Conservation (phyloP, 495 filamentous ascomycete species). For the Hypoxylon lienhwacheense region DNA sequence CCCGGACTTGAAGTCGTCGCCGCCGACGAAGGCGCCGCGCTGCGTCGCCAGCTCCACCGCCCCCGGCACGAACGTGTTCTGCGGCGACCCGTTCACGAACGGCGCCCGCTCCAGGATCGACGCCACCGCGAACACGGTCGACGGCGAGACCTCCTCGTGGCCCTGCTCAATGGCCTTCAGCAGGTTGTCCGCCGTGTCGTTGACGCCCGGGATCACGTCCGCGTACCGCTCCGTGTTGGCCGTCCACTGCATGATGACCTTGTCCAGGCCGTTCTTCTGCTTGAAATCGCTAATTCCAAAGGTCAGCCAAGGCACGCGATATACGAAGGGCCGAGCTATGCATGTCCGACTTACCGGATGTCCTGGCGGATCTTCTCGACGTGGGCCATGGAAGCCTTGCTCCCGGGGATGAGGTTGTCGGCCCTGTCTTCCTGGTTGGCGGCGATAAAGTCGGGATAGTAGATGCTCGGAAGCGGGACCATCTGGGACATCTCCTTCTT, state of each 20-base stretch:
- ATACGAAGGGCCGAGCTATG: not conserved
- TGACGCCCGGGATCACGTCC: conserved; percentile 83
- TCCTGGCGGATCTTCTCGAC: conserved; percentile 94
- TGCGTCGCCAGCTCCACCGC: conserved; percentile 87
- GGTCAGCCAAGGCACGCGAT: conserved; percentile 34
- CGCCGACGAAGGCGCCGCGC: conserved; percentile 87
- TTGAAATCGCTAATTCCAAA: conserved; percentile 79
- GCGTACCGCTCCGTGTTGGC: conserved; percentile 98
- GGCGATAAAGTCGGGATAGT: conserved; percentile 99
- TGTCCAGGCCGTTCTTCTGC: conserved; percentile 79
- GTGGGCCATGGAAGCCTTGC: conserved; percentile 81
- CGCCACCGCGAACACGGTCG: conserved; percentile 93
- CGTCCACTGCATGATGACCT: conserved; percentile 97
- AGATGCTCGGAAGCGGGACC: conserved; percentile 90
- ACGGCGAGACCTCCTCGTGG: conserved; percentile 87
- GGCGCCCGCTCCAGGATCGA: conserved; percentile 86
- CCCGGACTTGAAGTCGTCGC: conserved; percentile 99
- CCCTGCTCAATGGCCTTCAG: conserved; percentile 81
- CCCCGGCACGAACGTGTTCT: conserved; percentile 98
- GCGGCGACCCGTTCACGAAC: conserved; percentile 99
- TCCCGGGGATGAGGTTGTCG: conserved; percentile 83
- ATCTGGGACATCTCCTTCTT: conserved; percentile 90
- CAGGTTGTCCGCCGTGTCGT: conserved; percentile 95
- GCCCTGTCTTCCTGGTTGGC: conserved; percentile 98
- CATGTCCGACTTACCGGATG: conserved; percentile 67